Base-by-base conservation (phyloP, 1,284 basidiomycete species). In the Ustilago xerochloae region DNA sequence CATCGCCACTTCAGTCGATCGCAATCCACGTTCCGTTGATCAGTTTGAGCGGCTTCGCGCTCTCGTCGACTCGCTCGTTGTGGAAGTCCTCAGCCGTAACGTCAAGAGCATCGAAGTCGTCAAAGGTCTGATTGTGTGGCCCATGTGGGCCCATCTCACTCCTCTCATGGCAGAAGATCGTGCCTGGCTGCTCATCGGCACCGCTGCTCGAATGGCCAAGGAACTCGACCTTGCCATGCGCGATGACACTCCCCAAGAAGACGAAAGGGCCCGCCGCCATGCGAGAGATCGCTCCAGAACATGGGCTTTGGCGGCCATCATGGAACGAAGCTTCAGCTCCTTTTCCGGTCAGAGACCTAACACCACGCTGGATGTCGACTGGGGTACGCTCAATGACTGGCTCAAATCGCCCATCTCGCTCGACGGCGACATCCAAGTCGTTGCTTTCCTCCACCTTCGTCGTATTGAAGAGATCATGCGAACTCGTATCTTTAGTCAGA, bases 131-230 rank as follows among this genome's bases (percentile, higher is more conserved):
- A 63, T 73, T 18, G 51, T 73, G 9, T 73, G 70, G 70, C 70
- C 70, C 4, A 73, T 73, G 70, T 73, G 70, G 70, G 70, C 70
- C 7, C 70, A 73, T 43, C 64, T 73, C 33, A 73, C 70, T 6
- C 70, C 70, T 9, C 60, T 73, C 51, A 67, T 73, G 64, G 70
- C 70, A 18, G 70, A 73, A 26, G 70, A 73, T 32, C 63, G 70
- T 9, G 70, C 70, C 1, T 73, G 70, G 70, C 39, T 73, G 57
- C 61, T 73, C 8, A 73, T 73, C 43, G 70, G 70, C 20, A 73
- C 70, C 1, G 70, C 70, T 20, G 70, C 70, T n/a, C 60, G 70
- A 9, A 73, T 73, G 70, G 61, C 70, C 29, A 73, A 64, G 41
- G 70, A 73, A 47, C 59, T 73, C 13, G 70, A 73, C 45, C 63